Evolutionary conservation across 2,329 filamentous ascomycete species (phyloP).

Genomic region (Ceratocystis destructans): DNA sequence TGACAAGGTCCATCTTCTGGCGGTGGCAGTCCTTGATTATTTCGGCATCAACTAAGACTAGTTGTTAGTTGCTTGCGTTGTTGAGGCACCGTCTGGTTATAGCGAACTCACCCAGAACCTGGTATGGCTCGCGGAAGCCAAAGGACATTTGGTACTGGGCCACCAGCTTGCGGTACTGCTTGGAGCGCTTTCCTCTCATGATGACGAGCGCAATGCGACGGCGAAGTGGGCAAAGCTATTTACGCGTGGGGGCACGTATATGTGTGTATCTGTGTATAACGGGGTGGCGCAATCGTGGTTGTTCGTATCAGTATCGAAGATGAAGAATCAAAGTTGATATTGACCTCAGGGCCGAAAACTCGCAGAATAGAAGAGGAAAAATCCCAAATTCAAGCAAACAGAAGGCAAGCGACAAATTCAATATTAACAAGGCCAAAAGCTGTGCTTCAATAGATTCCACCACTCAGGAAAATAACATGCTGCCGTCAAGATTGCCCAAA

Average conservation of each 20-base stretch:
- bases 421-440: too few species aligned
- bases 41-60: slow-evolving; percentile 56
- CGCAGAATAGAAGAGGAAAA: too few species aligned
- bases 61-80: slow-evolving; percentile 9
- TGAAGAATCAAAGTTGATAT: not conserved
- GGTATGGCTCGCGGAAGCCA: slow-evolving; percentile 86
- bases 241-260: not conserved
- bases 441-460: too few species aligned
- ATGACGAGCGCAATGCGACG: slow-evolving; percentile 18
- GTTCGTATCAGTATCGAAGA: not conserved
- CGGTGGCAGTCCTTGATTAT: slow-evolving; percentile 68
- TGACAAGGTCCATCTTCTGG: slow-evolving; percentile 80
- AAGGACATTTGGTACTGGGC: slow-evolving; percentile 78
- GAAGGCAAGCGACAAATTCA: too few species aligned
- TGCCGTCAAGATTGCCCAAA: slow-evolving; percentile 1
- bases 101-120: slow-evolving; percentile 52
- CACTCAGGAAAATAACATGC: not conserved
- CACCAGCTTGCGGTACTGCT: slow-evolving; percentile 68
- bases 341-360: not conserved
- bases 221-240: not conserved
- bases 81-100: not conserved
- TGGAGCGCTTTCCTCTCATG: slow-evolving; percentile 40
- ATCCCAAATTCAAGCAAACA: too few species aligned
- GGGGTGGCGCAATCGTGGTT: not conserved
- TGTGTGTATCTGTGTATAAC: not conserved